phyloP scores from a whole-genome alignment of 768 basidiomycete species.

The Pholiota microspora region DNA sequence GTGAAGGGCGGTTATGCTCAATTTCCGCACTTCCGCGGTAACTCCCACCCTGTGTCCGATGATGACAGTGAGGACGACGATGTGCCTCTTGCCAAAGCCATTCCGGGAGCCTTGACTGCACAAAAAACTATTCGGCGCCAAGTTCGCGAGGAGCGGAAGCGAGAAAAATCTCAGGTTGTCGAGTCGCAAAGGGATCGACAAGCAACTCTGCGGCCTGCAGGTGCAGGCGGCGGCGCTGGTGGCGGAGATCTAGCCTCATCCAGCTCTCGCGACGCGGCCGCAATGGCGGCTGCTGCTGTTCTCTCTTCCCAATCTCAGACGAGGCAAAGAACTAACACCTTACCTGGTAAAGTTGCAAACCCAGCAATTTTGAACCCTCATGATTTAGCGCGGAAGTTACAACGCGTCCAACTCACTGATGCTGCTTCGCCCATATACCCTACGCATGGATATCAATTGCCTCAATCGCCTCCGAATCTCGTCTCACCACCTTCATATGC shows the following conservation, averaged over 20 bases:
- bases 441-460: background rate
- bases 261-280: slow-evolving; percentile 37
- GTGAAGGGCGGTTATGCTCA: background rate
- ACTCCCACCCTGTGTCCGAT: slow-evolving; percentile 16
- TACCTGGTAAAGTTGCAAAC: slow-evolving; percentile 31
- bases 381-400: slow-evolving; percentile 57
- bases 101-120: slow-evolving; percentile 80
- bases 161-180: slow-evolving; percentile 38
- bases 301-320: slow-evolving; percentile 17
- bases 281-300: slow-evolving; percentile 30
- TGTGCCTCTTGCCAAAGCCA: slow-evolving; percentile 77
- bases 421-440: slow-evolving; percentile 8
- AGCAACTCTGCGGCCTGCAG: slow-evolving; percentile 35
- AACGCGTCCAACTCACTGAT: slow-evolving; percentile 41
- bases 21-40: slow-evolving; percentile 3
- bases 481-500: slow-evolving; percentile 1
- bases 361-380: slow-evolving; percentile 44
- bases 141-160: slow-evolving; percentile 62
- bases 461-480: background rate
- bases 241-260: slow-evolving; percentile 18
- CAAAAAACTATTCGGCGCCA: slow-evolving; percentile 78
- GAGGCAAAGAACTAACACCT: slow-evolving; percentile 43
- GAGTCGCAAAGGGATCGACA: slow-evolving; percentile 25
- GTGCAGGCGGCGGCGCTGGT: slow-evolving; percentile 23
- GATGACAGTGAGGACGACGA: slow-evolving; percentile 62